Percentiles rank a stretch among this genome's conserved stretches.
Conservation (phyloP, 208 protist genomes). For the Trichomonas gallinae region DNA sequence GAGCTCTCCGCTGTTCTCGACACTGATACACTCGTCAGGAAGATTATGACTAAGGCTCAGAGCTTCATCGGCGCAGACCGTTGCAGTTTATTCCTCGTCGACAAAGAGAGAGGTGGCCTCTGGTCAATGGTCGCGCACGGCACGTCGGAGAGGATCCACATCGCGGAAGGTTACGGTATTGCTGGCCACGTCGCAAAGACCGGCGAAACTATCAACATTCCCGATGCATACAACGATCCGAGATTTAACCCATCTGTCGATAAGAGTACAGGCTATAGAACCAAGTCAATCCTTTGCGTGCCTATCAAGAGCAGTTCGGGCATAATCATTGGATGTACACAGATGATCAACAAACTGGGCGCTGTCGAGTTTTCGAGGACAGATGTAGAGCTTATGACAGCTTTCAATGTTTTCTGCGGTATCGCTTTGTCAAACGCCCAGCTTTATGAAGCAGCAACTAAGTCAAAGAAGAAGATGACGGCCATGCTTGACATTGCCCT, state of each 20-base stretch:
- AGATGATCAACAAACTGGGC: conserved; percentile 18
- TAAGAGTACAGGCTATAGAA: conserved; percentile 45
- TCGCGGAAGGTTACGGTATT: conserved; percentile 29
- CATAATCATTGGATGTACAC: not conserved
- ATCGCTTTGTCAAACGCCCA: not conserved
- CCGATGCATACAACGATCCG: conserved; percentile 44
- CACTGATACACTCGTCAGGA: not conserved
- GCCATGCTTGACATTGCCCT: conserved; percentile 7
- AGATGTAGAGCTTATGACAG: conserved; percentile 8
- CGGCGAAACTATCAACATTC: conserved; percentile 40
- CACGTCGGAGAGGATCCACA: not conserved
- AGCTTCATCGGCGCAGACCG: not conserved
- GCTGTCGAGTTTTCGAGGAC: not conserved
- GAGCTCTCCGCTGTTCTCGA: not conserved
- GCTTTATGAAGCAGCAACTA: not conserved
- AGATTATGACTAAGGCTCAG: conserved; percentile 18
- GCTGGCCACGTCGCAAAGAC: conserved; percentile 36
- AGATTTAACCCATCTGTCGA: conserved; percentile 47
- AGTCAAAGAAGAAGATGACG: conserved; percentile 18
- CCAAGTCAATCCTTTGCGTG: conserved; percentile 42
- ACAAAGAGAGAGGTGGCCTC: not conserved
- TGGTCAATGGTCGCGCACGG: conserved; percentile 10
- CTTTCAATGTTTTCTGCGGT: conserved; percentile 19
- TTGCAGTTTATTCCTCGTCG: not conserved
- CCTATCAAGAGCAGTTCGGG: conserved; percentile 30